Conservation (phyloP, 2,329 filamentous ascomycete species). For the Cylindrodendrum hubeiense region DNA sequence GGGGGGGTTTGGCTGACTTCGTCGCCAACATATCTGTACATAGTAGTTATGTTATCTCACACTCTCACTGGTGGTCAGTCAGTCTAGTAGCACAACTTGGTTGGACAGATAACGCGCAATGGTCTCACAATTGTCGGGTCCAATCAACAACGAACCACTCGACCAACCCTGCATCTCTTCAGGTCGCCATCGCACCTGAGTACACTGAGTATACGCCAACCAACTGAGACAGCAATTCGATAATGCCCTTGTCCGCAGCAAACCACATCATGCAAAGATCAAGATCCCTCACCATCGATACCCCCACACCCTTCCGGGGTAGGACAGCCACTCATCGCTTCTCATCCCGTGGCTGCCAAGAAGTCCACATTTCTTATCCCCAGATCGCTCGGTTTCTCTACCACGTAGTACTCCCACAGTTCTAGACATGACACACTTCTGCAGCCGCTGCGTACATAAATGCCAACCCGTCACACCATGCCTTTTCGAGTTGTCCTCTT, state of each 20-base stretch:
- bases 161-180: background rate
- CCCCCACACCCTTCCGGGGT: background rate
- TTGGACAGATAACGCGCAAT: background rate
- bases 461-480: background rate
- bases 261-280: background rate
- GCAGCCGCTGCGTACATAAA: background rate
- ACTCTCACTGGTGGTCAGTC: background rate
- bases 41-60: no score
- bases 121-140: background rate
- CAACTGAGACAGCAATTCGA: background rate
- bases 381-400: background rate
- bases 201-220: no score
- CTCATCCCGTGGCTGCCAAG: background rate
- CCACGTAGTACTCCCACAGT: no score
- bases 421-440: background rate
- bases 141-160: background rate
- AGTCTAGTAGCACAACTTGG: background rate
- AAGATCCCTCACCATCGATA: background rate
- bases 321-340: background rate
- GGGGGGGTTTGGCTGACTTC: background rate
- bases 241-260: background rate
- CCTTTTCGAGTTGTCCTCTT: background rate
- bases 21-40: no score
- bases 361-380: background rate
- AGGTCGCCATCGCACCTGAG: background rate